Evolutionary conservation across 2,329 filamentous ascomycete genomes (phyloP), one percentile per base, ranked within the genome.

Genomic region (Clonostachys sp.): DNA sequence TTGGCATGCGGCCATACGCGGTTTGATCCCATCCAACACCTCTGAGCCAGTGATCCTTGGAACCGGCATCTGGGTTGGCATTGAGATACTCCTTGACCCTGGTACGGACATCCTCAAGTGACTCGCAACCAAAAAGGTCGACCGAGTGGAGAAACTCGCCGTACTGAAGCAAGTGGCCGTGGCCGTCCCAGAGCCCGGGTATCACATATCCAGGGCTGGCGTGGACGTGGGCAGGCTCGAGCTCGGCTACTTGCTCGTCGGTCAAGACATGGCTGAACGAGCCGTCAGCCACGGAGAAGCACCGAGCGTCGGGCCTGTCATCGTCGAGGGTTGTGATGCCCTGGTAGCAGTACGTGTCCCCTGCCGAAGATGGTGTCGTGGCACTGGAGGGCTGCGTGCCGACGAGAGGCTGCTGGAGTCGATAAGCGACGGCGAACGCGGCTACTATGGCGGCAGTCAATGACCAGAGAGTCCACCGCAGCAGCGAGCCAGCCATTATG

Each of bases 21-120:
- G 79, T 80, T 65, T 88, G 85, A 57, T 88, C 84, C 85, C 85
- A 89, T 2, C 85, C 85, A 13, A 85, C 73, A 0, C 85, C 85
- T 47, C 83, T 70, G 42, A 86, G 63, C 85, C 85, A 88, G 47
- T 81, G 73, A 7, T 73, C 65, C 34, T 65, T 68, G 1, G 71
- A 72, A 2, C 83, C 84, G 10, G 71, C 72, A 0, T 66, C 73
- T 0, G 76, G 71, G 51, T 83, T 73, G 5, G 58, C 54, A 1
- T 55, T 59, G 20, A 82, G 61, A 51, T 86, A 86, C 2, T 59
- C 57, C 9, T 67, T 67, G 38, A 87, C 64, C 6, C 81, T 72
- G 7, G 55, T 48, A 30, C 75, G 70, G 5, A 84, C 75, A 30
- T 86, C 78, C 1, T 71, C 68, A 51, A 83, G 68, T 6, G 75